phyloP scores from a whole-genome alignment of 2,329 filamentous ascomycete genomes.

The Pseudogymnoascus sp. region DNA sequence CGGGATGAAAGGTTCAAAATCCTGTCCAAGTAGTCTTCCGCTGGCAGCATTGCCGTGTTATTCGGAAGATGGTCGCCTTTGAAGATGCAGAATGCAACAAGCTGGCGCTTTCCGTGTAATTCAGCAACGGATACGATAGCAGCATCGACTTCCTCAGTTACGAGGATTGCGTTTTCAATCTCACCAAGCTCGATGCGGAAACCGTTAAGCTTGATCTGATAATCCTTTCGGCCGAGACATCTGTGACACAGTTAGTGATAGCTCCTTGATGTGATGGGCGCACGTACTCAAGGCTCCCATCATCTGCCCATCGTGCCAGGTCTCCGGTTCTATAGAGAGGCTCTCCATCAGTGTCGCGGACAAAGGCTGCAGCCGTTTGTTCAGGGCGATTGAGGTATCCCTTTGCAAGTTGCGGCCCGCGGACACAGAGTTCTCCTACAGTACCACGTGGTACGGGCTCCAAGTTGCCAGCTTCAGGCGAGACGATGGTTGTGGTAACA shows the following conservation, averaged over 20 bases:
- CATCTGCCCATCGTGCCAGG: conserved; percentile 26
- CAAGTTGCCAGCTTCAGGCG: conserved; percentile 15
- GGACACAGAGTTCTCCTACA: conserved; percentile 13
- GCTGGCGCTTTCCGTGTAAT: conserved; percentile 3
- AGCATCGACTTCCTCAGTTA: background rate
- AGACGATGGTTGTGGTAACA: conserved; percentile 35
- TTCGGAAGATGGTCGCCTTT: conserved; percentile 4
- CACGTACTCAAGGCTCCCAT: conserved; percentile 27
- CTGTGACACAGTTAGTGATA: background rate
- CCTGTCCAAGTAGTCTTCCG: background rate
- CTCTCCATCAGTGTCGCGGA: conserved; percentile 10
- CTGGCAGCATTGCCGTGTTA: conserved; percentile 1
- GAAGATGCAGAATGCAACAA: conserved; percentile 8
- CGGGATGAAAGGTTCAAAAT: background rate
- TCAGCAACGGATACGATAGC: conserved; percentile 2
- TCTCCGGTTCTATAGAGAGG: conserved; percentile 33
- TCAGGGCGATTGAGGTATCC: conserved; percentile 15
- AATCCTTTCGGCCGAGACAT: conserved; percentile 46
- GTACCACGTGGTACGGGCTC: conserved; percentile 6
- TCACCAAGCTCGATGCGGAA: conserved; percentile 41
- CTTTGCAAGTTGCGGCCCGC: conserved; percentile 11
- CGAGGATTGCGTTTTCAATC: conserved; percentile 30
- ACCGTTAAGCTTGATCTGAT: conserved; percentile 45
- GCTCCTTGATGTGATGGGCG: background rate
- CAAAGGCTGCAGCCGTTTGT: conserved; percentile 15